phyloP scores from a whole-genome alignment of 2,329 filamentous ascomycete genomes.

The Diaporthe caulivora region DNA sequence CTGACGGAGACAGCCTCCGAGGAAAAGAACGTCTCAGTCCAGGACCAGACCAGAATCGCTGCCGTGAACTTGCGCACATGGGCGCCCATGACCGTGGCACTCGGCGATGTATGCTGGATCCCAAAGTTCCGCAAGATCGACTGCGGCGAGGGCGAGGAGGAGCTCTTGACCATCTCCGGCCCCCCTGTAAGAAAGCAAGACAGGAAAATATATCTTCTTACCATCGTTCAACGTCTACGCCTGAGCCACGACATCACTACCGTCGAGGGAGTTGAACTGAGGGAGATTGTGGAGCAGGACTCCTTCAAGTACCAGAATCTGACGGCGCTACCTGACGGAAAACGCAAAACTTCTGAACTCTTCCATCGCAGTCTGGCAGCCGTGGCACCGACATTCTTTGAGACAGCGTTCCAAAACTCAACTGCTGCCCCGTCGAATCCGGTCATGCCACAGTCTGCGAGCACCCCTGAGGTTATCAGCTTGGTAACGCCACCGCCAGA shows the following conservation, averaged over 20 bases:
- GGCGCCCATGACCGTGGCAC: slow-evolving; percentile 1
- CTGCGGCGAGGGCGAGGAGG: slow-evolving; percentile 19
- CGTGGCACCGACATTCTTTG: neutral
- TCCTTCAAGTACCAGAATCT: slow-evolving; percentile 33
- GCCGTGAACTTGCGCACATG: slow-evolving; percentile 36
- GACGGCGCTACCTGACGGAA: slow-evolving; percentile 16
- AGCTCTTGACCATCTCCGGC: slow-evolving; percentile 33
- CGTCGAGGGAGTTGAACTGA: slow-evolving; percentile 1
- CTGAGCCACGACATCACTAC: neutral
- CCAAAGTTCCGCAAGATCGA: slow-evolving; percentile 37
- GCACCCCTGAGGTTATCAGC: neutral
- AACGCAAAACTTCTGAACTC: neutral
- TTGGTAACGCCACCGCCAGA: slow-evolving; percentile 10
- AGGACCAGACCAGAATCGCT: neutral
- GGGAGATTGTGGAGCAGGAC: slow-evolving; percentile 33
- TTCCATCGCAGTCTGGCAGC: slow-evolving; percentile 17
- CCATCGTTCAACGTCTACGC: slow-evolving; percentile 25
- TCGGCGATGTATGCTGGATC: slow-evolving; percentile 33
- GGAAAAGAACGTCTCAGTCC: neutral
- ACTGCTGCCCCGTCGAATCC: neutral
- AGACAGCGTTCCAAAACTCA: neutral
- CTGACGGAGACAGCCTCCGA: slow-evolving; percentile 12
- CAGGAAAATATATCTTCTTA: slow-evolving; percentile 29
- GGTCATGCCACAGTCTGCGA: neutral
- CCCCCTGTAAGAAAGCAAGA: slow-evolving; percentile 16